A percentile compares a stretch with the other conserved stretches of the same genome.
Conservation (phyloP, 768 basidiomycete species). For the Nidula microcarpa region DNA sequence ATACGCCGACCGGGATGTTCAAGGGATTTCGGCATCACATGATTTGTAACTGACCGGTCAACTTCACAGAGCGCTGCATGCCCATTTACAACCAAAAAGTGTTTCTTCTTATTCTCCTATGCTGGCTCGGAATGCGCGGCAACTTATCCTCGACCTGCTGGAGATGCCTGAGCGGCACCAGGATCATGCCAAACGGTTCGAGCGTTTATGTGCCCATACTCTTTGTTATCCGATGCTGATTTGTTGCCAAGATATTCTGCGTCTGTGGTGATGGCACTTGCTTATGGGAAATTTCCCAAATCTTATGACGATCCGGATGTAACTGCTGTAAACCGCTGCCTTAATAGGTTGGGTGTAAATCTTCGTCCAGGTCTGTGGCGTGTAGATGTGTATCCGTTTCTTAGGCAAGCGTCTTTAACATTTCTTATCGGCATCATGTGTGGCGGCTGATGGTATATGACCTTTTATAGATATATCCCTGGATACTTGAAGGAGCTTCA, state of each 20-base stretch:
- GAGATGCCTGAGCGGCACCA: constrained; percentile 43
- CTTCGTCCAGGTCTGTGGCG: constrained; percentile 42
- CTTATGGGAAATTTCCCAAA: constrained; percentile 41
- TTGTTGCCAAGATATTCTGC: constrained; percentile 37
- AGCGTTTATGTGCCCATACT: background rate
- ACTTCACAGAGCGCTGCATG: constrained; percentile 47
- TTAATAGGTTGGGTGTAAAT: constrained; percentile 41
- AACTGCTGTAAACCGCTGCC: constrained; percentile 39
- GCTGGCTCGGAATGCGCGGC: constrained; percentile 39
- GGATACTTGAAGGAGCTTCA: constrained; percentile 58
- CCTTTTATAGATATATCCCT: constrained; percentile 44
- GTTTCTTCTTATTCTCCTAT: constrained; percentile 46
- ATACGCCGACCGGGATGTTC: background rate
- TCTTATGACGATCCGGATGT: constrained; percentile 44
- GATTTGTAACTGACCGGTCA: background rate
- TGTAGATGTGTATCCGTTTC: constrained; percentile 43
- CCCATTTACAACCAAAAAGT: constrained; percentile 53
- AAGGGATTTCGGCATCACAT: background rate
- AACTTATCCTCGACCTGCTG: constrained; percentile 41
- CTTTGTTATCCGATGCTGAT: background rate
- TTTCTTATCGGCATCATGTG: background rate
- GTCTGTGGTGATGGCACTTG: constrained; percentile 46
- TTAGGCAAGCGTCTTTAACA: constrained; percentile 21
- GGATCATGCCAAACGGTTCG: constrained; percentile 47
- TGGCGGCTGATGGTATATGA: background rate